phyloP scores from a whole-genome alignment of 495 filamentous ascomycete species.

The Hypomontagnella monticulosa region DNA sequence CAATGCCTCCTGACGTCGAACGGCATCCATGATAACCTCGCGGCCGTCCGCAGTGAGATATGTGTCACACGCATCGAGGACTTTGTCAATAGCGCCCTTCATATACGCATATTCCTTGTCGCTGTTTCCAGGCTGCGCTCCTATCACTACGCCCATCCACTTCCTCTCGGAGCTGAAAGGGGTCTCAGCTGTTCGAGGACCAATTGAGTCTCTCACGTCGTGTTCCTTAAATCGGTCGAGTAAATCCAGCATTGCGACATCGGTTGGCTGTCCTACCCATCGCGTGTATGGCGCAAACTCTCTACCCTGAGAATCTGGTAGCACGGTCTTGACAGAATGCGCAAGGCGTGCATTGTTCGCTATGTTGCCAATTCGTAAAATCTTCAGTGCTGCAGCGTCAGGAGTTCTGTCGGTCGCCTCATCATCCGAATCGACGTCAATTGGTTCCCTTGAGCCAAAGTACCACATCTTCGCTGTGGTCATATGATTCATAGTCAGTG shows the following conservation, averaged over 20 bases:
- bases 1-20: conserved; percentile 75
- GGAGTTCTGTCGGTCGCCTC: conserved; percentile 67
- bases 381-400: conserved; percentile 75
- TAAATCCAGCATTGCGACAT: conserved; percentile 93
- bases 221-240: conserved; percentile 89
- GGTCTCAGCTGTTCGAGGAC: conserved; percentile 79
- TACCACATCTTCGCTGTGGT: conserved; percentile 97
- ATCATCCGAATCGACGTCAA: conserved; percentile 79
- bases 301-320: conserved; percentile 76
- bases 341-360: conserved; percentile 93
- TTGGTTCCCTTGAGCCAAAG: conserved; percentile 73
- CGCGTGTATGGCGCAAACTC: conserved; percentile 75
- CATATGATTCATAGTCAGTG: conserved; percentile 97
- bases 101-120: conserved; percentile 84
- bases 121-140: conserved; percentile 60
- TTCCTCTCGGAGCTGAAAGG: conserved; percentile 97
- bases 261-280: conserved; percentile 97
- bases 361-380: conserved; percentile 91
- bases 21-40: conserved; percentile 85
- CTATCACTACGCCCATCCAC: conserved; percentile 97
- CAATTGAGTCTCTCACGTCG: conserved; percentile 86
- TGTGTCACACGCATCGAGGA: conserved; percentile 86
- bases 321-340: conserved; percentile 73
- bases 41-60: conserved; percentile 88
- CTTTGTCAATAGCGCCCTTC: conserved; percentile 91